Percentiles rank a stretch among this genome's conserved stretches.
phyloP scores from a whole-genome alignment of 768 basidiomycete species.

The Hygrophoropsis aurantiaca region DNA sequence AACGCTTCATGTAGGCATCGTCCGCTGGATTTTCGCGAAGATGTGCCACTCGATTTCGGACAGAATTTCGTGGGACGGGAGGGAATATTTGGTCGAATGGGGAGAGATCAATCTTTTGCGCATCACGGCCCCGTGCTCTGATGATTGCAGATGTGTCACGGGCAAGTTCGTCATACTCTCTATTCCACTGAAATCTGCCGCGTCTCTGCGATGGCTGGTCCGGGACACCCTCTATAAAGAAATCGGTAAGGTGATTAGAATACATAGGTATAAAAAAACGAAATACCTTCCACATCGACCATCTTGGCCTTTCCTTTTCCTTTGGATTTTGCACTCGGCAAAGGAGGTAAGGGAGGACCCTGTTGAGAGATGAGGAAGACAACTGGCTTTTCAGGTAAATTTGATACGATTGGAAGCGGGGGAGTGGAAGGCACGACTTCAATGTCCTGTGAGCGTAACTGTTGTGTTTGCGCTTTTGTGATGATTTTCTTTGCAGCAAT shows the following conservation, averaged over 20 bases:
- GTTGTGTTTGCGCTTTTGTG: slow-evolving; percentile 29
- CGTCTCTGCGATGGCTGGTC: slow-evolving; percentile 37
- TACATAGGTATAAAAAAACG: slow-evolving; percentile 2
- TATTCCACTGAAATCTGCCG: slow-evolving; percentile 79
- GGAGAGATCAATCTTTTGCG: slow-evolving; percentile 63
- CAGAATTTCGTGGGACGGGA: slow-evolving; percentile 67
- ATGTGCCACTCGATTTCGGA: slow-evolving; percentile 65
- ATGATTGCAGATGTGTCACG: slow-evolving; percentile 84
- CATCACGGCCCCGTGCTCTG: slow-evolving; percentile 67
- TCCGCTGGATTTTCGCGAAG: slow-evolving; percentile 63
- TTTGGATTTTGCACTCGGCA: slow-evolving; percentile 31
- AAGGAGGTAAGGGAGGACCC: slow-evolving; percentile 40
- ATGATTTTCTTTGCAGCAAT: slow-evolving; percentile 46
- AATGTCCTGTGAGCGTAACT: slow-evolving; percentile 1
- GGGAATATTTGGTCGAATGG: slow-evolving; percentile 82
- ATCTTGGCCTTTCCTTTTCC: slow-evolving; percentile 33
- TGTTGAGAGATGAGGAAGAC: slow-evolving; percentile 51
- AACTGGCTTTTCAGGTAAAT: slow-evolving; percentile 51
- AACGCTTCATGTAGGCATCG: slow-evolving; percentile 71
- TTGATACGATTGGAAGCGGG: slow-evolving; percentile 41
- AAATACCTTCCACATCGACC: slow-evolving; percentile 21
- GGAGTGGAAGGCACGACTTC: slow-evolving; percentile 11
- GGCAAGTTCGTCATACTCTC: slow-evolving; percentile 85
- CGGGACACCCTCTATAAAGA: slow-evolving; percentile 4
- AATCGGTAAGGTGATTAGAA: neutral